Base-by-base conservation (phyloP, 805 yeast species). In the Zygosaccharomyces bisporus region DNA sequence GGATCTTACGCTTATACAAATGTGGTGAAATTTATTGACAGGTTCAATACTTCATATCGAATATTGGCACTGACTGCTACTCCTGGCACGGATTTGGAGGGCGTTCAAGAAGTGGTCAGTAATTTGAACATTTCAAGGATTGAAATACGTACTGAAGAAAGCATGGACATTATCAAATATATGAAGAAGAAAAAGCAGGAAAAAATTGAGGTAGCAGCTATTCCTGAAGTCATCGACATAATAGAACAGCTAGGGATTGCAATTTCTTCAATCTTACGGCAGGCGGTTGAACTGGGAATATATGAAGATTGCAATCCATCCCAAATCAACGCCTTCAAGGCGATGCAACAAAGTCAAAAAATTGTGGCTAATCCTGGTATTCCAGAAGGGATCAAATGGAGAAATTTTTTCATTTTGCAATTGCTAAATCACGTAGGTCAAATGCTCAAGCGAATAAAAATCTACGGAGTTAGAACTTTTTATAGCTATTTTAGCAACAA, bases 31-130 rank as follows among this genome's bases (percentile, higher is more conserved):
- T 81, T 78, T 54, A 61, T 86, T 9, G 73, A 75, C 21, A 65
- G 86, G 41, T 80, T 79, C 58, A 81, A 79, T 48, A 72, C 78
- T 1, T 77, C 86, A 1, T 83, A 80, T 53, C 70, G 99, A 35
- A 70, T 90, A 0, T 63, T 93, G 41, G 98, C 96, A 0, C 69
- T 93, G 50, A 89, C 98, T 0, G 99, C 99, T 1, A 93, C 99
- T 0, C 99, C 99, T 0, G 93, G 96, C 0, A 73, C 95, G 0
- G 83, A 83, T 47, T 75, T 87, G 1, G 95, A 86, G 46, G 86
- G 91, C 2, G 95, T 95, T 0, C 97, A 95, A 62, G 83, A 79
- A 37, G 83, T 93, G 20, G 80, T 93, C 1, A 75, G 77, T 44
- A 87, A 86, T 54, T 67, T 93, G 47, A 65, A 66, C 20, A 85